These are phyloP conservation scores for Fulvia fulva DNA, from an alignment of 2,329 filamentous ascomycete species.

Conservation along the genomic window DNA sequence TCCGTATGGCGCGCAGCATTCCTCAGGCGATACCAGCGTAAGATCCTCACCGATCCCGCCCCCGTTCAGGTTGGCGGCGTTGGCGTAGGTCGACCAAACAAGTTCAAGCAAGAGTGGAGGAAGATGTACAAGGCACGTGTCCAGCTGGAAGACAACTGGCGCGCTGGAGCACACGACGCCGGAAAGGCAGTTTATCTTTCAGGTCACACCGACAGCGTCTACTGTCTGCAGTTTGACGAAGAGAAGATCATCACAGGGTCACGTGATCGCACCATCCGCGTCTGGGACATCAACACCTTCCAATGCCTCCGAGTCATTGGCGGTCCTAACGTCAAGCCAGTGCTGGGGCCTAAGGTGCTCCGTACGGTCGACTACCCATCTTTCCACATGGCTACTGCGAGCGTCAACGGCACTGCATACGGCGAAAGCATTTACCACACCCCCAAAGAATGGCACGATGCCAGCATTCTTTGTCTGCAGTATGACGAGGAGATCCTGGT, in stretches of 20 bases:
- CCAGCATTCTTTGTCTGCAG: slow-evolving; percentile 90
- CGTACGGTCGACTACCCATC: slow-evolving; percentile 41
- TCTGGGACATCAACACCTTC: slow-evolving; percentile 92
- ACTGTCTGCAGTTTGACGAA: slow-evolving; percentile 98
- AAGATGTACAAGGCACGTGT: slow-evolving; percentile 75
- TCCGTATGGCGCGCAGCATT: slow-evolving; percentile 63
- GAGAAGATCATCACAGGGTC: slow-evolving; percentile 96
- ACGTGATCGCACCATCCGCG: slow-evolving; percentile 87
- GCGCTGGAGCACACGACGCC: slow-evolving; percentile 57
- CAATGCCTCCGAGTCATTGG: slow-evolving; percentile 84
- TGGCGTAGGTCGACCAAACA: slow-evolving; percentile 47
- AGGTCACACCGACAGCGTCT: slow-evolving; percentile 92
- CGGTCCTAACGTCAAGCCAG: slow-evolving; percentile 59
- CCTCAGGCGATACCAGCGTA: slow-evolving; percentile 49
- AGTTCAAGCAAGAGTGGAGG: slow-evolving; percentile 74
- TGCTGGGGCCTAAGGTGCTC: slow-evolving; percentile 40
- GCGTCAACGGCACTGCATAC: slow-evolving; percentile 45
- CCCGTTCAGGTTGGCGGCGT: slow-evolving; percentile 47
- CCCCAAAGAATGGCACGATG: slow-evolving; percentile 67
- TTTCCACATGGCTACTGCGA: slow-evolving; percentile 38
- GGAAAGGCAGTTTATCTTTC: slow-evolving; percentile 84
- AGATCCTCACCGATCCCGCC: slow-evolving; percentile 42
- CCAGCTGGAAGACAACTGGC: slow-evolving; percentile 74
- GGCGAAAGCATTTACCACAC: slow-evolving; percentile 46
- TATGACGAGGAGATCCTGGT: slow-evolving; percentile 92